Percentiles rank a stretch among this genome's conserved stretches.
phyloP scores from a whole-genome alignment of 257 asterid genomes.

The Jacaranda mimosifolia region DNA sequence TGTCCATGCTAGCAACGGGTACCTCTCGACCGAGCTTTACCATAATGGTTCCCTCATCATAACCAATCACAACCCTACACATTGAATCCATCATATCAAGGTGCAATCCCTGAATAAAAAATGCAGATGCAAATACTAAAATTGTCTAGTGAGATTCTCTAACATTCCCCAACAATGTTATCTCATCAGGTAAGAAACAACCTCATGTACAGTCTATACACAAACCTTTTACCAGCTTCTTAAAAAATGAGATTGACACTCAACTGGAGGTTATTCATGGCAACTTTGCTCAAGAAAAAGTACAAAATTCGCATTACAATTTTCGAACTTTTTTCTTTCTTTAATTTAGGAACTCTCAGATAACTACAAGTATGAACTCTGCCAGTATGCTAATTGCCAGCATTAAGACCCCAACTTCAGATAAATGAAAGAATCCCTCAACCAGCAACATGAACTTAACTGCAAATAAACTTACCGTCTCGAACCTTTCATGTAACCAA shows the following conservation, averaged over 20 bases:
- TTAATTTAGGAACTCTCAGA: neutral
- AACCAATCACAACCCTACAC: slow-evolving; percentile 92
- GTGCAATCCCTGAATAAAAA: slow-evolving; percentile 24
- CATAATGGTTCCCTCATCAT: slow-evolving; percentile 99
- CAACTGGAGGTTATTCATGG: slow-evolving; percentile 1
- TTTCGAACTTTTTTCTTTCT: neutral
- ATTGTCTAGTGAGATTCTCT: slow-evolving; percentile 14
- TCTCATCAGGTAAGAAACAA: slow-evolving; percentile 30
- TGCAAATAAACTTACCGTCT: slow-evolving; percentile 67
- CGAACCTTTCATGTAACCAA: slow-evolving; percentile 92
- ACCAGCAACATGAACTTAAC: slow-evolving; percentile 26
- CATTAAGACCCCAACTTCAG: slow-evolving; percentile 18
- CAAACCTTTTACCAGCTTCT: slow-evolving; percentile 25
- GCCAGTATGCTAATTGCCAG: slow-evolving; percentile 4
- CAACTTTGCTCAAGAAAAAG: slow-evolving; percentile 18
- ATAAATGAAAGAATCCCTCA: slow-evolving; percentile 16
- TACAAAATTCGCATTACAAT: neutral
- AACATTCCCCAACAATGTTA: slow-evolving; percentile 23
- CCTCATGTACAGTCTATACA: slow-evolving; percentile 9
- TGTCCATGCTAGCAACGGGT: slow-evolving; percentile 97
- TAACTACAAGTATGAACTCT: slow-evolving; percentile 8
- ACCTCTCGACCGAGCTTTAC: slow-evolving; percentile 98
- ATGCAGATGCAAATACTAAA: neutral
- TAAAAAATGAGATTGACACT: slow-evolving; percentile 21
- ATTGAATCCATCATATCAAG: slow-evolving; percentile 35